These are phyloP conservation scores for Haemoproteus tartakovskyi DNA, from an alignment of 169 alveolate genomes.

Conservation along the genomic window DNA sequence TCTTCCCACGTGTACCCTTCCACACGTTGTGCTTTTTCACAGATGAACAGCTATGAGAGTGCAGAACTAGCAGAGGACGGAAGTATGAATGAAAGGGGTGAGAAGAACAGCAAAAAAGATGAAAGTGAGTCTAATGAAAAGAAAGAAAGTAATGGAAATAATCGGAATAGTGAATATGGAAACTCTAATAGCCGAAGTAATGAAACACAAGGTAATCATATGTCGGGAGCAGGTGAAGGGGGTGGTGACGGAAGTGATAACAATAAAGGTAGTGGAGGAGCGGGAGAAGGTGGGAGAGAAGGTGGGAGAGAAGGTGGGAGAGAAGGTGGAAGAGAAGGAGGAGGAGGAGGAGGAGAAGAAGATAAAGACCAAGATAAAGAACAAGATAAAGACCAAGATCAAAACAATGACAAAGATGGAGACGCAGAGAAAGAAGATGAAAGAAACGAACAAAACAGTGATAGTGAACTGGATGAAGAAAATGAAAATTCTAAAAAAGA, in stretches of 20 bases:
- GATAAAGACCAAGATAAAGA: not conserved
- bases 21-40: too few relatives aligned
- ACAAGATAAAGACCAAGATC: not conserved
- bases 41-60: not conserved
- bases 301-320: not conserved
- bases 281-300: not conserved
- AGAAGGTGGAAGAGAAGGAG: not conserved
- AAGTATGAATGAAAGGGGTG: not conserved
- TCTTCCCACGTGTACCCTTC: too few relatives aligned
- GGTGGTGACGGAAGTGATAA: not conserved
- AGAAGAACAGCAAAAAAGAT: not conserved
- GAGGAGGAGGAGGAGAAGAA: not conserved
- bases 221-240: too few relatives aligned
- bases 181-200: too few relatives aligned
- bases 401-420: not conserved
- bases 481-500: too few relatives aligned
- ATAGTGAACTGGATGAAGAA: slow-evolving; percentile 1
- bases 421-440: slow-evolving; percentile 1
- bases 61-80: not conserved
- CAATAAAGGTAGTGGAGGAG: not conserved
- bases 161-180: too few relatives aligned
- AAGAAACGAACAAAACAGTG: not conserved
- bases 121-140: not conserved
- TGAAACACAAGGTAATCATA: too few relatives aligned
- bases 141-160: too few relatives aligned